Conservation (phyloP, 1,139 yeast species). For the Debaryomycetaceae sp. region DNA sequence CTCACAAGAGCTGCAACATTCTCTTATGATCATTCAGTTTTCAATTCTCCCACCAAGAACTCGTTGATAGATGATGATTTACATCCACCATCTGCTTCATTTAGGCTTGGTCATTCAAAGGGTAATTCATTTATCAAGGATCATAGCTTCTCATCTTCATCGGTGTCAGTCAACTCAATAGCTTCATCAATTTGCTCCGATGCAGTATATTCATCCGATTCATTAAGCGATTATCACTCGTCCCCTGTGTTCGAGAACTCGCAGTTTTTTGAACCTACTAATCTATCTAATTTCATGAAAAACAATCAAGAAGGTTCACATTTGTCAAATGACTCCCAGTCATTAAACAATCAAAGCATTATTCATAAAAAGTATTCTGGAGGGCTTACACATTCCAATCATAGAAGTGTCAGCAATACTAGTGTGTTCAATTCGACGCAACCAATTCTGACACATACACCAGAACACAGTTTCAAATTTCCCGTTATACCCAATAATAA, state of each 20-base stretch:
- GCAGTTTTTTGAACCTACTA: constrained; percentile 15
- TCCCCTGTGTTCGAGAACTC: constrained; percentile 20
- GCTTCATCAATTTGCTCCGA: constrained; percentile 26
- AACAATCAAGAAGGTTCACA: neutral
- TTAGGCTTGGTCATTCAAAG: constrained; percentile 19
- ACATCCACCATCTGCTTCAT: constrained; percentile 33
- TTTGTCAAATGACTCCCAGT: neutral
- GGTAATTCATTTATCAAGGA: constrained; percentile 18
- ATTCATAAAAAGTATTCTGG: neutral
- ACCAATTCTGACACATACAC: constrained; percentile 4
- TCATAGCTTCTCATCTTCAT: constrained; percentile 16
- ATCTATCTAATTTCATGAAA: constrained; percentile 4
- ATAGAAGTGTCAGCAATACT: neutral
- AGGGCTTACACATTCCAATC: neutral
- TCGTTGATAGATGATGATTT: constrained; percentile 18
- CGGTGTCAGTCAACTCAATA: constrained; percentile 22
- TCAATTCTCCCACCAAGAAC: constrained; percentile 6
- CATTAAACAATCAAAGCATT: neutral
- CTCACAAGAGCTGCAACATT: constrained; percentile 20
- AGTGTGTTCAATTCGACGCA: constrained; percentile 1
- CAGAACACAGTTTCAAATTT: constrained; percentile 15
- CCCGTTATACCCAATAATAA: constrained; percentile 14
- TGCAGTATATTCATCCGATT: constrained; percentile 25
- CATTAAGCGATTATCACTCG: constrained; percentile 22
- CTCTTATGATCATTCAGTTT: constrained; percentile 20